A percentile compares a stretch with the other conserved stretches of the same genome.
Conservation (phyloP, 306 rosid species). For the Citrullus mucosospermus region DNA sequence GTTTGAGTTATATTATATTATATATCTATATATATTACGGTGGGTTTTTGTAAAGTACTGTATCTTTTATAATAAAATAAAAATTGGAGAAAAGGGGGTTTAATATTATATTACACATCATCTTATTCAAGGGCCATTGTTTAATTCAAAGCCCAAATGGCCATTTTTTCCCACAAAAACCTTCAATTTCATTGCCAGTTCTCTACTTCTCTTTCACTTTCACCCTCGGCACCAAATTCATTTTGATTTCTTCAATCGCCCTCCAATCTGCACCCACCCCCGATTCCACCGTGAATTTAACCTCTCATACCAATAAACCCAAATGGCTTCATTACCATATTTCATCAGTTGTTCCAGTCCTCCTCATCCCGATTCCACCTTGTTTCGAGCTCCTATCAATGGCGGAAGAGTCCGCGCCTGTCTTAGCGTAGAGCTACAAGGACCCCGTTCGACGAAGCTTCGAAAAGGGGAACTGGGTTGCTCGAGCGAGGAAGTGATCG, state of each 20-base stretch:
- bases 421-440: neutral
- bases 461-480: neutral
- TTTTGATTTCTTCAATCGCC: neutral
- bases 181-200: neutral
- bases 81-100: neutral
- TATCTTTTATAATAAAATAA: neutral
- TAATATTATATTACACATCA: neutral
- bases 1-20: too few species aligned
- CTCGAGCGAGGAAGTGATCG: slow-evolving; percentile 41
- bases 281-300: neutral
- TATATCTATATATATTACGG: too few species aligned
- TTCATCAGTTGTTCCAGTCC: neutral
- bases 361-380: neutral
- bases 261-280: neutral
- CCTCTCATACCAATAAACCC: neutral
- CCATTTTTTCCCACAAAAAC: neutral
- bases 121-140: neutral
- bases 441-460: neutral
- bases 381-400: neutral
- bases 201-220: neutral
- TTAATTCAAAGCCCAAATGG: neutral
- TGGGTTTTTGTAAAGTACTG: neutral
- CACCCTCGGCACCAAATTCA: neutral
- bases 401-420: neutral
- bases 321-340: slow-evolving; percentile 1